These are phyloP conservation scores for Phytopythium vexans DNA, from an alignment of 352 stramenopile genomes.

Conservation along the genomic window DNA sequence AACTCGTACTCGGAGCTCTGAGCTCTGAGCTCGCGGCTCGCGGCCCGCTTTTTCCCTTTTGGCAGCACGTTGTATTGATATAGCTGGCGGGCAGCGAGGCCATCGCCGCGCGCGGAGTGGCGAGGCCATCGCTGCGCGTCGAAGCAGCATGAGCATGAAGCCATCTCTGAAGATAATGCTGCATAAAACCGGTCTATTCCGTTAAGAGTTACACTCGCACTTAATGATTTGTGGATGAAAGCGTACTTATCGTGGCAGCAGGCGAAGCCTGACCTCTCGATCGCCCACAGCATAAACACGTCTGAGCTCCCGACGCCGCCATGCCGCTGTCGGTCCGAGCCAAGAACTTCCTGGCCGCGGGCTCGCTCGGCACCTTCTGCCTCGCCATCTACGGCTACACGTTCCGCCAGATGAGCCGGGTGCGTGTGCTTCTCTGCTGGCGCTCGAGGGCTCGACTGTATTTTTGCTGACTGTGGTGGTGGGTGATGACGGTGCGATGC, in stretches of 20 bases:
- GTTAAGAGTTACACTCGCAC: no score
- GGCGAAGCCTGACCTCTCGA: background rate
- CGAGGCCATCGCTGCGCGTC: conserved; percentile 6
- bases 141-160: conserved; percentile 1
- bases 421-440: conserved; percentile 11
- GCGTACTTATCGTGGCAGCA: no score
- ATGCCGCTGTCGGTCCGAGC: conserved; percentile 68
- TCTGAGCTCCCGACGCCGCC: background rate
- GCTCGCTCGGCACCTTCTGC: conserved; percentile 61
- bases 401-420: conserved; percentile 78
- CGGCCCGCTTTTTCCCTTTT: background rate
- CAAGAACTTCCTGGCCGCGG: conserved; percentile 76
- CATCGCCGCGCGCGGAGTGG: no score
- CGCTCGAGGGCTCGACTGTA: background rate
- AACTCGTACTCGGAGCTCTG: conserved; percentile 54
- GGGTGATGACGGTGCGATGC: background rate
- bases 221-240: no score
- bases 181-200: no score
- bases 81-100: no score
- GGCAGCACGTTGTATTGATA: conserved; percentile 1
- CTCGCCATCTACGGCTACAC: conserved; percentile 72
- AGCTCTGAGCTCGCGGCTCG: background rate
- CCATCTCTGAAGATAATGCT: no score
- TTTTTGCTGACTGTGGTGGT: background rate
- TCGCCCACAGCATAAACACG: conserved; percentile 1